These are phyloP conservation scores for Lentinus tigrinus DNA, from an alignment of 768 basidiomycete genomes.

Conservation along the genomic window DNA sequence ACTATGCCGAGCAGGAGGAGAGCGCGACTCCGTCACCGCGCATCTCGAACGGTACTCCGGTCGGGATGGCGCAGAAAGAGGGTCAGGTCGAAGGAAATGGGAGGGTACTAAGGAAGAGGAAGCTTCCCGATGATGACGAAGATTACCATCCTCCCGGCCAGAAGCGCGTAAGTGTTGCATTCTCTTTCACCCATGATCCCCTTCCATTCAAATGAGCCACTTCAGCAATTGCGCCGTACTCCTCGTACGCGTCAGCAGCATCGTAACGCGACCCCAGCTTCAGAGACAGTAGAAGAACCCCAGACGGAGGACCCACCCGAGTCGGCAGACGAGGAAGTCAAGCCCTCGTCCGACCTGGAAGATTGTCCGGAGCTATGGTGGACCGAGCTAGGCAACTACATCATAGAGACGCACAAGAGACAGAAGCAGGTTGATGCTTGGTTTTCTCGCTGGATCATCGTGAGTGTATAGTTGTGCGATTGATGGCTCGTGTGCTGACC, in stretches of 20 bases:
- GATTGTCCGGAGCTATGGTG: slow-evolving; percentile 80
- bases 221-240: slow-evolving; percentile 29
- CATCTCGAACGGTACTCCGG: slow-evolving; percentile 21
- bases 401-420: slow-evolving; percentile 69
- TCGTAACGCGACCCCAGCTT: slow-evolving; percentile 25
- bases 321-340: slow-evolving; percentile 41
- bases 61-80: slow-evolving; percentile 10
- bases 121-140: slow-evolving; percentile 49
- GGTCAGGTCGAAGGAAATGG: slow-evolving; percentile 22
- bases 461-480: slow-evolving; percentile 33
- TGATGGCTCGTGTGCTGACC: not conserved
- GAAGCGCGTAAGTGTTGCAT: slow-evolving; percentile 52
- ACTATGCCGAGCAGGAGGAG: slow-evolving; percentile 32
- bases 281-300: slow-evolving; percentile 21
- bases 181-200: not conserved
- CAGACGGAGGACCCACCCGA: slow-evolving; percentile 30
- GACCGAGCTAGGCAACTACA: slow-evolving; percentile 66
- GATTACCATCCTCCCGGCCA: slow-evolving; percentile 52
- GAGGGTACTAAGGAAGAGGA: slow-evolving; percentile 45
- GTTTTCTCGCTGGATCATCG: slow-evolving; percentile 68
- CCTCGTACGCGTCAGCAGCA: slow-evolving; percentile 38
- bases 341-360: slow-evolving; percentile 75
- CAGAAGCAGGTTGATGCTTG: slow-evolving; percentile 71
- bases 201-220: not conserved
- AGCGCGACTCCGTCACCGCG: slow-evolving; percentile 30